Conservation (phyloP, 257 asterid genomes). For the Coffea canephora region DNA sequence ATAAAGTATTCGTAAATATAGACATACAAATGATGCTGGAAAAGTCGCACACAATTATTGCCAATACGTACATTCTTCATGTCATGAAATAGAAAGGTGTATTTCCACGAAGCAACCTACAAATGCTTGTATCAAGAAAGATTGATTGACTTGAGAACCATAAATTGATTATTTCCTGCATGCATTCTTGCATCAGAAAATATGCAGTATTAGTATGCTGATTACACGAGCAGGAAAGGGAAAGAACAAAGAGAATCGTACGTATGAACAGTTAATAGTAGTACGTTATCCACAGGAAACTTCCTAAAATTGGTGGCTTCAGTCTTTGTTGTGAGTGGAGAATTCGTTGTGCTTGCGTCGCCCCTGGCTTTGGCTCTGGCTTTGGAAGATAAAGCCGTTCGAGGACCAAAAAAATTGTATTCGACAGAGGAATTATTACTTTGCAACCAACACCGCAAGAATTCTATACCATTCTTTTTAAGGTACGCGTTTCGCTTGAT, state of each 20-base stretch:
- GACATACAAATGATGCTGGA: too few relatives aligned
- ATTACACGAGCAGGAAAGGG: too few relatives aligned
- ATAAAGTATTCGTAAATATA: too few relatives aligned
- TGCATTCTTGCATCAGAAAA: too few relatives aligned
- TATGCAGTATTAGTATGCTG: too few relatives aligned
- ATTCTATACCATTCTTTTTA: slow-evolving; percentile 30
- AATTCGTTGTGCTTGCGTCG: not conserved
- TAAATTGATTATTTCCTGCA: too few relatives aligned
- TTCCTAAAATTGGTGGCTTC: slow-evolving; percentile 4
- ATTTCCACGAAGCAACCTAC: too few relatives aligned
- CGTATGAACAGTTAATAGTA: not conserved
- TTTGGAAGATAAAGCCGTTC: not conserved
- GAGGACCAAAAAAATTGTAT: not conserved
- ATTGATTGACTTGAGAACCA: too few relatives aligned
- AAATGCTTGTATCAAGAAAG: too few relatives aligned
- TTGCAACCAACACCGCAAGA: not conserved
- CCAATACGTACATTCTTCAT: too few relatives aligned
- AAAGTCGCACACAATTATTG: too few relatives aligned
- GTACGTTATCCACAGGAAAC: not conserved
- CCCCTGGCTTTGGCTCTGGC: not conserved
- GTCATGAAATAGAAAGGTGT: too few relatives aligned
- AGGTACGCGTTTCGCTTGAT: slow-evolving; percentile 16
- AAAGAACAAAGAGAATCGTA: not conserved
- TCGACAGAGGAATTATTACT: not conserved
- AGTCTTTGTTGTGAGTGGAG: not conserved